Base-by-base conservation (phyloP, 1,139 yeast genomes). In the Komagataea norvegica region DNA sequence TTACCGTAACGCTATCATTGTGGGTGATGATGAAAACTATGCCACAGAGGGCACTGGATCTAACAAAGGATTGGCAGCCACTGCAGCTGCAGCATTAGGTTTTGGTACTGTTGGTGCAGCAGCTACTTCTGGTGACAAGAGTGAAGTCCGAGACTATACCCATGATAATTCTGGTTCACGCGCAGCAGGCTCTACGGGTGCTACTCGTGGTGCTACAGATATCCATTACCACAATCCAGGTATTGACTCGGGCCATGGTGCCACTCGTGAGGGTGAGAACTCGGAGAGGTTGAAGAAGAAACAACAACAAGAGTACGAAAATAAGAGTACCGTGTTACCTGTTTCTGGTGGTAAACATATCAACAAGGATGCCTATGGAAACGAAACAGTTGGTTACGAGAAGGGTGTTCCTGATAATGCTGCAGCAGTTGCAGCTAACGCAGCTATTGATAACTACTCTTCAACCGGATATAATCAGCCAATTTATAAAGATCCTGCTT, bases 21-120 rank as follows among this genome's bases (percentile, higher is more conserved):
- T 19, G 6, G 29, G 13, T 18, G 15, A 5, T 14, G 27, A 28
- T n/a, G 18, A 9, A 17, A 13, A n/a, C n/a, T n/a, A n/a, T n/a
- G n/a, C 5, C 17, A n/a, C n/a, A n/a, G n/a, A n/a, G n/a, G n/a
- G 9, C 19, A 17, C 28, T 8, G 27, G 16, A 2, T 15, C 15
- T 22, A 19, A 17, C 11, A 22, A 34, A 18, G 47, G 49, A 3
- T 5, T 46, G 4, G 36, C 32, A 44, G 47, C 48, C n/a, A 22
- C 50, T 25, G 47, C 52, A 25, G 51, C 47, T 14, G 49, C 51
- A 15, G 47, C 51, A 5, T 33, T 47, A n/a, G 54, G 54, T 8
- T 33, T 48, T 14, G 48, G 34, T 15, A 43, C 31, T 27, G 45
- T 40, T 21, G 46, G 28, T 24, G 39, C 46, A 29, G 40, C 42